Conservation (phyloP, 768 basidiomycete genomes). For the Leccinellum albellum region DNA sequence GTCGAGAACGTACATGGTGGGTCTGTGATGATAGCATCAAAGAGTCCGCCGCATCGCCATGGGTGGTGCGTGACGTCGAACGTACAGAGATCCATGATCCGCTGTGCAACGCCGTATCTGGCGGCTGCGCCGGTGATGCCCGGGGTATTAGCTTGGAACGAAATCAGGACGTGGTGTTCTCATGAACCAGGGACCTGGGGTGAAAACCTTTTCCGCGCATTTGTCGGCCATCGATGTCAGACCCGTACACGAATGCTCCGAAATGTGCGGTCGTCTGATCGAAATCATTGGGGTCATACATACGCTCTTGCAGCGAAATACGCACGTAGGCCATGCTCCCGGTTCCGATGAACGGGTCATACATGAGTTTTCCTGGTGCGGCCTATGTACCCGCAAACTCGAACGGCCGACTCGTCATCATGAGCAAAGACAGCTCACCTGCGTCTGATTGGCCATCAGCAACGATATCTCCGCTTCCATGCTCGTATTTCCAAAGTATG, state of each 20-base stretch:
- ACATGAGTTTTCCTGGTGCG: slow-evolving; percentile 82
- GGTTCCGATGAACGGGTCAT: slow-evolving; percentile 94
- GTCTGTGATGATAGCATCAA: slow-evolving; percentile 94
- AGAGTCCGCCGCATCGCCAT: slow-evolving; percentile 82
- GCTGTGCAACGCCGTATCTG: slow-evolving; percentile 74
- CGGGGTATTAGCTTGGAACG: slow-evolving; percentile 39
- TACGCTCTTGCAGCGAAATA: slow-evolving; percentile 1
- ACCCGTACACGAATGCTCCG: slow-evolving; percentile 83
- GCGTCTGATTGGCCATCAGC: slow-evolving; percentile 93
- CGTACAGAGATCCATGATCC: slow-evolving; percentile 80
- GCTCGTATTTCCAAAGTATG: slow-evolving; percentile 92
- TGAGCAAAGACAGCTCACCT: slow-evolving; percentile 45
- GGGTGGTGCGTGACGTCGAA: slow-evolving; percentile 93
- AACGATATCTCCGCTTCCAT: slow-evolving; percentile 97
- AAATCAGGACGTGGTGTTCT: background rate
- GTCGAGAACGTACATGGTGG: slow-evolving; percentile 70
- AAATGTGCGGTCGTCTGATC: slow-evolving; percentile 79
- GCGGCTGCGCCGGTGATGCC: slow-evolving; percentile 78
- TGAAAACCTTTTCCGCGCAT: slow-evolving; percentile 85
- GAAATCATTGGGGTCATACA: background rate
- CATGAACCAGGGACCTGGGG: background rate
- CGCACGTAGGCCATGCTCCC: slow-evolving; percentile 85
- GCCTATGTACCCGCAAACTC: slow-evolving; percentile 45
- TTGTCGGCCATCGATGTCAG: slow-evolving; percentile 96
- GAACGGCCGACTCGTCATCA: background rate